A percentile compares a stretch with the other conserved stretches of the same genome.
Conservation (phyloP, 331 rosid species). For the Quercus lobata region DNA sequence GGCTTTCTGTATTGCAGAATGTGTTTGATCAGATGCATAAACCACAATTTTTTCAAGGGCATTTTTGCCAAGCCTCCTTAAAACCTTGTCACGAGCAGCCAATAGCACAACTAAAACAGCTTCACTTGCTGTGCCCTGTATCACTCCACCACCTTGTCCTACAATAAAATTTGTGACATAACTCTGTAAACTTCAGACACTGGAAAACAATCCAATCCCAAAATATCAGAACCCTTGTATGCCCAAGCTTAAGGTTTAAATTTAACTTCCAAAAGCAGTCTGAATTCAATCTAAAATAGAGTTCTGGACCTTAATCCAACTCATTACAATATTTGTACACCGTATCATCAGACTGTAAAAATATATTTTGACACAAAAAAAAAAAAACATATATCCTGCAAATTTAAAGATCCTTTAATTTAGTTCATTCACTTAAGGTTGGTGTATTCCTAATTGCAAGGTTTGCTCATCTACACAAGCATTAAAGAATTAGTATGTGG, state of each 20-base stretch:
- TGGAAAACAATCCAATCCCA: neutral
- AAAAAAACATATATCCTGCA: neutral
- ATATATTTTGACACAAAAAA: neutral
- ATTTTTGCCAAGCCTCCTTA: constrained; percentile 51
- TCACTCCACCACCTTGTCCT: constrained; percentile 94
- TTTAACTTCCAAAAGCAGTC: neutral
- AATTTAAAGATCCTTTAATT: neutral
- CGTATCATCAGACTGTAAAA: neutral
- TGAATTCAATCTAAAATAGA: constrained; percentile 9
- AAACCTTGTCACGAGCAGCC: constrained; percentile 84
- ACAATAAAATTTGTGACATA: constrained; percentile 29
- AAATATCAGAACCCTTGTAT: neutral
- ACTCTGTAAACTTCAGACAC: constrained; percentile 1
- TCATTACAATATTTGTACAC: neutral
- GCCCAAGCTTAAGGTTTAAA: neutral
- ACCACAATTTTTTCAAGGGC: constrained; percentile 69
- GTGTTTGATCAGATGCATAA: constrained; percentile 91
- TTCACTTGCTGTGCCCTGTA: constrained; percentile 97
- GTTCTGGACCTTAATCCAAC: neutral
- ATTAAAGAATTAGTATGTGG: neutral
- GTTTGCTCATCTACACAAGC: neutral
- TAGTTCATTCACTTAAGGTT: neutral
- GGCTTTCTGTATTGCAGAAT: constrained; percentile 71
- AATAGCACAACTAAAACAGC: constrained; percentile 81
- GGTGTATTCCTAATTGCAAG: neutral